A percentile compares a stretch with the other conserved stretches of the same genome.
Evolutionary conservation across 164 flowering plant species (phyloP).

Genomic region (Magnolia kwangsiensis): DNA sequence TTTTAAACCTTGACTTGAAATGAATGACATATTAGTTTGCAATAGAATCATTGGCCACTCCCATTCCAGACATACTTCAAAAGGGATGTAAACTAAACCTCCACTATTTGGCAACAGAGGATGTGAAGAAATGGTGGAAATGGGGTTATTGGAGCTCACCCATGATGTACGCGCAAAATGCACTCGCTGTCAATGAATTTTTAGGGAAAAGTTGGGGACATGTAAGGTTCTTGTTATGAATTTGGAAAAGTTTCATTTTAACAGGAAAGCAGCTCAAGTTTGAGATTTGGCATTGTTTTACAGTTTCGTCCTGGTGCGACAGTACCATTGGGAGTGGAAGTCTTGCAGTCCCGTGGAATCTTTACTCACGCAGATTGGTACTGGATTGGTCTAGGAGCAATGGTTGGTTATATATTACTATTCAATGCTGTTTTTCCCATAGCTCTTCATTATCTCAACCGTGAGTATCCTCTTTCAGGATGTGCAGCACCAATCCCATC

Average conservation of each 20-base stretch:
- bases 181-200: slow-evolving; percentile 44
- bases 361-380: slow-evolving; percentile 25
- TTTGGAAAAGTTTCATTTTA: not conserved
- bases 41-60: no score
- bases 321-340: slow-evolving; percentile 20
- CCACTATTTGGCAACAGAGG: slow-evolving; percentile 30
- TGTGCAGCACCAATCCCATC: not conserved
- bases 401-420: slow-evolving; percentile 28
- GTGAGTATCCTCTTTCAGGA: slow-evolving; percentile 16
- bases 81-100: not conserved
- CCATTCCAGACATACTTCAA: not conserved
- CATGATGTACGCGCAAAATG: slow-evolving; percentile 49
- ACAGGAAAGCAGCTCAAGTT: not conserved
- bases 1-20: not conserved
- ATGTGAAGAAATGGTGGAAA: slow-evolving; percentile 51
- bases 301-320: slow-evolving; percentile 8
- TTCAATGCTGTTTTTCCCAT: slow-evolving; percentile 30
- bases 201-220: slow-evolving; percentile 40
- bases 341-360: slow-evolving; percentile 18
- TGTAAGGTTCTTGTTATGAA: slow-evolving; percentile 21
- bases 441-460: slow-evolving; percentile 30
- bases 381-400: slow-evolving; percentile 34
- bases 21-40: not conserved
- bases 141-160: slow-evolving; percentile 66
- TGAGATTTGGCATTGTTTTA: not conserved